Evolutionary conservation across 2,329 filamentous ascomycete species (phyloP).

Genomic region (Pseudopithomyces chartarum): DNA sequence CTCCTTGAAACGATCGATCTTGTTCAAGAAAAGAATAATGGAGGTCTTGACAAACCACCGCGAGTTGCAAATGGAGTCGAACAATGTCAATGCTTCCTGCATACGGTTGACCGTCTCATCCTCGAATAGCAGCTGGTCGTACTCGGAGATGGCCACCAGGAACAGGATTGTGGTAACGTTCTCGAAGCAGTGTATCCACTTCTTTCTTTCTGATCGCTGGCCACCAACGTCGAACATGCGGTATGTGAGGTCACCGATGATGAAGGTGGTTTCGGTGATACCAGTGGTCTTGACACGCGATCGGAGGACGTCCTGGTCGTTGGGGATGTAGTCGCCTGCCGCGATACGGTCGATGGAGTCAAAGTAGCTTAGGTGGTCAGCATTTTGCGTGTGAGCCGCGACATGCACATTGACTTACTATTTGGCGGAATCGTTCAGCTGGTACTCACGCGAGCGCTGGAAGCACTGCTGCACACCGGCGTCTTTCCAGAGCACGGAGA

Average conservation of each 20-base stretch:
- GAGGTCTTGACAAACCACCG: slow-evolving; percentile 75
- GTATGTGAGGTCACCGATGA: slow-evolving; percentile 92
- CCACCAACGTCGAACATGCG: slow-evolving; percentile 98
- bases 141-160: slow-evolving; percentile 95
- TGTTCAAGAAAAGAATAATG: slow-evolving; percentile 76
- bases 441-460: slow-evolving; percentile 93
- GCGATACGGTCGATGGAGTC: slow-evolving; percentile 92
- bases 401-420: slow-evolving; percentile 68
- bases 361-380: slow-evolving; percentile 73
- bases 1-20: slow-evolving; percentile 77
- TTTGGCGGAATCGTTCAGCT: slow-evolving; percentile 94
- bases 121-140: slow-evolving; percentile 94
- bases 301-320: slow-evolving; percentile 91
- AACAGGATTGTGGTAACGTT: slow-evolving; percentile 97
- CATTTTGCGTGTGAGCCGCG: slow-evolving; percentile 7
- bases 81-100: slow-evolving; percentile 73
- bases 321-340: slow-evolving; percentile 89
- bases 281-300: slow-evolving; percentile 97
- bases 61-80: slow-evolving; percentile 75
- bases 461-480: slow-evolving; percentile 93
- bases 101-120: slow-evolving; percentile 85
- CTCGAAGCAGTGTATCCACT: slow-evolving; percentile 99
- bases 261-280: slow-evolving; percentile 96
- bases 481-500: slow-evolving; percentile 91
- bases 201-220: slow-evolving; percentile 94